Evolutionary conservation across 768 basidiomycete genomes (phyloP), one percentile per base, ranked within the genome.

Genomic region (Amanita fuliginea): DNA sequence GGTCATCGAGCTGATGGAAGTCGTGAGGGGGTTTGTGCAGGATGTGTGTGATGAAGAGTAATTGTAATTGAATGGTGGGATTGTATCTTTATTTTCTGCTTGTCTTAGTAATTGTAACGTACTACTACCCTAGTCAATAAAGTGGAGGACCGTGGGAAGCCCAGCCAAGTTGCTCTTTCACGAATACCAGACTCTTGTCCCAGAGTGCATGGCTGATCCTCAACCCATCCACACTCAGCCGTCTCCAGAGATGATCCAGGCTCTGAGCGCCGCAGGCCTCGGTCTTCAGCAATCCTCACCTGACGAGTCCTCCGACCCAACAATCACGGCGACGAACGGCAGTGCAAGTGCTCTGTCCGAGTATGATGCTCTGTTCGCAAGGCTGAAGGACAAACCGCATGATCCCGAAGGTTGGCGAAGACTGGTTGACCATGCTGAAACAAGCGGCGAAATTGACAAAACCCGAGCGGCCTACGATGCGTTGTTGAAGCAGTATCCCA

Each of bases 401-500:
- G 80, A 92, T 61, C 78, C 81, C n/a, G 82, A 83, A 41, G 75
- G 74, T 13, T 86, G 92, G 81, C 74, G 86, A 61, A 78, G 76
- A 55, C 72, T 95, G 30, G 75, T 96, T 57, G 76, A 81, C 42
- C 68, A 86, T 54, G 83, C 89, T 32, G 84, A 94, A 67, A 70
- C 74, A 51, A 78, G 77, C 32, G 82, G 80, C 54, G 86, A 95
- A 59, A 75, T 91, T 55, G 77, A 83, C 46, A 81, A 81, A 62
- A 83, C 94, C 55, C 80, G 88, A 53, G 75, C 78, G 40, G 80
- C 86, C 13, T 97, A 89, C 64, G 86, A 91, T 59, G 81, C 76
- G 36, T 70, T 97, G 55, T 74, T 95, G 50, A 78, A 81, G 59
- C 80, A 80, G 46, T 95, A 88, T 64, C 94, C 95, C 16, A 95